Base-by-base conservation (phyloP, 1,139 yeast species). In the Lodderomyces orthopsilosis region DNA sequence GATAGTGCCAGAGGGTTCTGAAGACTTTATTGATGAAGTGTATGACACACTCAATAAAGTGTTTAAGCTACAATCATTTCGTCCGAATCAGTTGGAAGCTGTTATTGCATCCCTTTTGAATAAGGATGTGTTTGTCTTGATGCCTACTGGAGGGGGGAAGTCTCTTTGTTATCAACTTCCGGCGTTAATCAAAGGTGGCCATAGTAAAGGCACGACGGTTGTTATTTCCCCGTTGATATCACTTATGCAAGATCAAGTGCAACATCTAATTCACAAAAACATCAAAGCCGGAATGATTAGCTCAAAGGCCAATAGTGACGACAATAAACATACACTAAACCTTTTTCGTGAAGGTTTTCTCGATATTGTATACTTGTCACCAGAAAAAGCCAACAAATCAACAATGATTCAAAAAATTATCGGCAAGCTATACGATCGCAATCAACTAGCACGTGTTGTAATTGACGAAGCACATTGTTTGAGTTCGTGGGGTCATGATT, bases 121-220 rank as follows among this genome's bases (percentile, higher is more conserved):
- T 1, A 75, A 77, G 40, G 98, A 94, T 61, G 96, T 88, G 0
- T 89, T 94, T 66, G 97, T 94, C 1, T 70, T 94, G 52, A 93
- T 94, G 97, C 99, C 99, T 0, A 94, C 99, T 0, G 99, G 99
- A 37, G 98, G 98, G 41, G 99, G 99, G 41, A 94, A 94, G 61
- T 91, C 98, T 0, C 68, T 94, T 35, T 94, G 99, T 59, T 94
- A 91, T 62, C 99, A 94, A 62, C 68, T 94, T 15, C 98, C 99
- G 0, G 97, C 98, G 0, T 68, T 93, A 40, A 81, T 93, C 1
- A 72, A 74, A 40, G 70, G 83, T 1, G 98, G 96, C 1, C 71
- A 65, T 27, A 85, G 95, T 0, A 68, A 65, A 14, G 98, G 98
- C 12, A 84, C 94, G 0, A 90, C 98, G 0, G 79, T 94, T 35